These are phyloP conservation scores for Solanum raphanifolium DNA, from an alignment of 257 asterid species.

Conservation along the genomic window DNA sequence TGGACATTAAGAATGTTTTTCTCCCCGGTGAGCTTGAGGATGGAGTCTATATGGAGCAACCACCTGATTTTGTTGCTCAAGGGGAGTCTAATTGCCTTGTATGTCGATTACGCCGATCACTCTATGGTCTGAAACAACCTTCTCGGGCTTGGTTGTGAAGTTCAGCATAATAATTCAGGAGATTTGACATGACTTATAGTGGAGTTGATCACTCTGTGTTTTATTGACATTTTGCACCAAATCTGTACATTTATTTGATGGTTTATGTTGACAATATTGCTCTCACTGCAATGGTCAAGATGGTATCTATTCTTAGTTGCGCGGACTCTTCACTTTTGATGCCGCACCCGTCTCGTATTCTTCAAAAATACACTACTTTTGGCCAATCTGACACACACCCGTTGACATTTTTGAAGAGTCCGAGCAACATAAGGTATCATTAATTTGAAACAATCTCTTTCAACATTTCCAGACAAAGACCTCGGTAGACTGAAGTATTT, in stretches of 20 bases:
- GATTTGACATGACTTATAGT: background rate
- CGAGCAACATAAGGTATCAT: no score
- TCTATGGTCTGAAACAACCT: background rate
- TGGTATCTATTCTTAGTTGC: no score
- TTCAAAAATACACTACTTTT: background rate
- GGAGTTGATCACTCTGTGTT: background rate
- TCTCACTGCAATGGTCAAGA: background rate
- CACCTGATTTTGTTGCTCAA: background rate
- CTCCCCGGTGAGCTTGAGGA: background rate
- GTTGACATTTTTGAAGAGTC: background rate
- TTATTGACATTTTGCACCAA: background rate
- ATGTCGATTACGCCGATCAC: background rate
- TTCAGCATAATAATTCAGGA: background rate
- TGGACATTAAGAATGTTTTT: background rate
- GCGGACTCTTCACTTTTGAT: background rate
- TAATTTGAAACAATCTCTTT: background rate
- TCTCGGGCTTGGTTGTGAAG: background rate
- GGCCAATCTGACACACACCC: background rate
- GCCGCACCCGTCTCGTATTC: background rate
- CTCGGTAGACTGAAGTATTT: no score
- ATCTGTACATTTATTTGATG: background rate
- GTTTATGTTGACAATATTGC: background rate
- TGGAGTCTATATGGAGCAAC: background rate
- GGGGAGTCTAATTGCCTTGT: background rate
- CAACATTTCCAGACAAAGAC: background rate